Evolutionary conservation across 495 filamentous ascomycete species (phyloP).

Genomic region (Amphirosellinia nigrospora): DNA sequence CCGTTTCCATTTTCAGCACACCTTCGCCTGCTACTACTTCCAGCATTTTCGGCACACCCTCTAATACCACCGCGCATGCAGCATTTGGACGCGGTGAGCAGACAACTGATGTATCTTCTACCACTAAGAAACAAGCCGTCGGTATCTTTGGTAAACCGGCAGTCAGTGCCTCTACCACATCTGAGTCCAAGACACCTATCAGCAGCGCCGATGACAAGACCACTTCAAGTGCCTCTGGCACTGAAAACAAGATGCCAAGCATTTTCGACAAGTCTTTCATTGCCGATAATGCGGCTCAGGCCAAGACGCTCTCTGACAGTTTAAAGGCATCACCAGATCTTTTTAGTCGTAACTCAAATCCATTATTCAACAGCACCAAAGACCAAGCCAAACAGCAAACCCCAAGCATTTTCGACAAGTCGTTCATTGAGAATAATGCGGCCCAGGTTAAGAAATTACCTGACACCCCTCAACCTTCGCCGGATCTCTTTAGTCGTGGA

Average conservation of each 20-base stretch:
- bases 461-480: constrained; percentile 4
- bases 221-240: background rate
- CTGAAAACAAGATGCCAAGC: constrained; percentile 11
- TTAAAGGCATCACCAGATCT: constrained; percentile 32
- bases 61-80: constrained; percentile 7
- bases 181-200: background rate
- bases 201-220: background rate
- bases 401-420: constrained; percentile 34
- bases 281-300: background rate
- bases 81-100: constrained; percentile 32
- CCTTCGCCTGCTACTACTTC: constrained; percentile 27
- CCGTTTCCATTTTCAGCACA: constrained; percentile 17
- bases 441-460: constrained; percentile 24
- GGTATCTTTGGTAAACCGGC: constrained; percentile 21
- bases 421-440: constrained; percentile 22
- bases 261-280: constrained; percentile 28
- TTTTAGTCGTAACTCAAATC: constrained; percentile 19
- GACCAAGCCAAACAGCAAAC: constrained; percentile 19
- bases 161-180: background rate
- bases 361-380: constrained; percentile 25
- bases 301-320: constrained; percentile 12
- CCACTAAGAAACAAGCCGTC: constrained; percentile 33
- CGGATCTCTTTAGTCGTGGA: constrained; percentile 20
- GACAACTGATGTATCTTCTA: constrained; percentile 35
- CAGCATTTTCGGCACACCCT: constrained; percentile 27